A percentile compares a stretch with the other conserved stretches of the same genome.
These are phyloP conservation scores for Cordyceps javanica DNA, from an alignment of 2,329 filamentous ascomycete species.

Conservation along the genomic window DNA sequence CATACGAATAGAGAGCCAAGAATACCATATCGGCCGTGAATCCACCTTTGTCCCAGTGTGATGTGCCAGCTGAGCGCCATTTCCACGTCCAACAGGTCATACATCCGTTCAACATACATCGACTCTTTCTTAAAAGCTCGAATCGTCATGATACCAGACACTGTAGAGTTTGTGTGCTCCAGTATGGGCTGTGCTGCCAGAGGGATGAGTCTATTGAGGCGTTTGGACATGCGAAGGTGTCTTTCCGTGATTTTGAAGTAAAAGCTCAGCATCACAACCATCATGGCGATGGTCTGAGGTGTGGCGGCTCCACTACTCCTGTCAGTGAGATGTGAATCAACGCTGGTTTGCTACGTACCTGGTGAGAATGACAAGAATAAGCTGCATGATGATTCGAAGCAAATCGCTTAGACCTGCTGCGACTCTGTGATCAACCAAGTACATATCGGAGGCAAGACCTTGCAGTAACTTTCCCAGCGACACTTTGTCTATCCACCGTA, in stretches of 20 bases:
- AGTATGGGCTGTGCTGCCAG: slow-evolving; percentile 5
- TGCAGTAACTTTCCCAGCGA: slow-evolving; percentile 5
- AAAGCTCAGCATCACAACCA: background rate
- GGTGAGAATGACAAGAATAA: slow-evolving; percentile 30
- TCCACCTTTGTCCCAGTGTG: slow-evolving; percentile 1
- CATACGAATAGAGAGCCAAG: slow-evolving; percentile 11
- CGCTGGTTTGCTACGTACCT: background rate
- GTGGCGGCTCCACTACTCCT: background rate
- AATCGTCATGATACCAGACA: slow-evolving; percentile 11
- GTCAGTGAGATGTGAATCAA: background rate
- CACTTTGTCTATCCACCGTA: slow-evolving; percentile 11
- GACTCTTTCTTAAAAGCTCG: slow-evolving; percentile 10
- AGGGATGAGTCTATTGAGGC: slow-evolving; percentile 8
- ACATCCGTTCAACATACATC: slow-evolving; percentile 7
- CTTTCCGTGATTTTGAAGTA: slow-evolving; percentile 3
- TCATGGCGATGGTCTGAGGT: background rate
- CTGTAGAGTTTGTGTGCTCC: slow-evolving; percentile 9
- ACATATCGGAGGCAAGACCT: slow-evolving; percentile 6
- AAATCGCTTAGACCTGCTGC: slow-evolving; percentile 2
- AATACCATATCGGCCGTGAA: slow-evolving; percentile 8
- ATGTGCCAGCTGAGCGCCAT: slow-evolving; percentile 5
- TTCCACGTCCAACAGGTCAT: slow-evolving; percentile 6
- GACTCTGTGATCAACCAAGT: slow-evolving; percentile 11
- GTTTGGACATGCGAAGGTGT: slow-evolving; percentile 1
- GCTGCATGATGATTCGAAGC: background rate